These are phyloP conservation scores for Spiromastix sp. DNA, from an alignment of 2,329 filamentous ascomycete genomes.

Conservation along the genomic window DNA sequence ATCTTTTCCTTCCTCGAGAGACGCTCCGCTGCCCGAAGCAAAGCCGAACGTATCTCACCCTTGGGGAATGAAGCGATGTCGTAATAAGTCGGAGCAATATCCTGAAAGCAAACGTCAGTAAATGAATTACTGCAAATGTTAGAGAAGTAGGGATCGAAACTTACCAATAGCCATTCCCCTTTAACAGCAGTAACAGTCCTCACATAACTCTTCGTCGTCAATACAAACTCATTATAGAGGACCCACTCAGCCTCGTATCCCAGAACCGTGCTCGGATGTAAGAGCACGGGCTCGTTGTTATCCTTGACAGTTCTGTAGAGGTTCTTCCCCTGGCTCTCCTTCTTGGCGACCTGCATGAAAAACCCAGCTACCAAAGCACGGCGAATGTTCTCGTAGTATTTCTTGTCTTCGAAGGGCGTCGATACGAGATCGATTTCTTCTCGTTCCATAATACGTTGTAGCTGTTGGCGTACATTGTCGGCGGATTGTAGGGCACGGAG, in stretches of 20 bases:
- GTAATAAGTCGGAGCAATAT: conserved; percentile 90
- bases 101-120: conserved; percentile 39
- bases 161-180: conserved; percentile 86
- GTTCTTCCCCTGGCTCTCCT: conserved; percentile 69
- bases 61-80: conserved; percentile 72
- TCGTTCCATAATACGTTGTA: conserved; percentile 95
- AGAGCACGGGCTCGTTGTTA: conserved; percentile 71
- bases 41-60: conserved; percentile 67
- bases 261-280: conserved; percentile 88
- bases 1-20: conserved; percentile 45
- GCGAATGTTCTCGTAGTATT: conserved; percentile 96
- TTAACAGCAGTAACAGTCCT: conserved; percentile 84
- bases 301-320: conserved; percentile 95
- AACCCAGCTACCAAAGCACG: conserved; percentile 86
- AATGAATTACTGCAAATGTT: too few species aligned
- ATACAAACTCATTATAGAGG: conserved; percentile 94
- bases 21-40: conserved; percentile 45
- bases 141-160: conserved; percentile 23
- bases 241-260: conserved; percentile 91
- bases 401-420: conserved; percentile 86
- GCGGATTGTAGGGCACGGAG: conserved; percentile 81
- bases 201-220: conserved; percentile 97
- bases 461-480: conserved; percentile 84
- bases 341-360: conserved; percentile 99
- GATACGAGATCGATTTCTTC: conserved; percentile 76